These are phyloP conservation scores for Phytophthora cryptogea DNA, from an alignment of 352 stramenopile species.

Conservation along the genomic window DNA sequence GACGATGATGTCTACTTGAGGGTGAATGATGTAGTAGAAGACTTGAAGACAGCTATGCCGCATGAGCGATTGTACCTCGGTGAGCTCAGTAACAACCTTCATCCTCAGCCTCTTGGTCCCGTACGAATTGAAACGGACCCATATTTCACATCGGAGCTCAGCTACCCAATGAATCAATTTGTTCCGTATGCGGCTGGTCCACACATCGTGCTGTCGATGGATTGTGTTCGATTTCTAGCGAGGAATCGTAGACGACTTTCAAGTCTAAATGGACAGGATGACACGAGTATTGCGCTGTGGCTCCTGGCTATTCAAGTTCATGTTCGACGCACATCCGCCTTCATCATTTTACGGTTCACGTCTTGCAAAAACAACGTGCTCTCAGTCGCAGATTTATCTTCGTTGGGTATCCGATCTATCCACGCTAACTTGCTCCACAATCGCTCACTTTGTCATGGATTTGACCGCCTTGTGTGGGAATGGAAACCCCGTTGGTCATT, in stretches of 20 bases:
- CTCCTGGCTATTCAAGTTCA: constrained; percentile 55
- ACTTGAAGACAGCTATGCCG: neutral
- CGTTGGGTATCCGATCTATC: constrained; percentile 10
- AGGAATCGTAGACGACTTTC: constrained; percentile 32
- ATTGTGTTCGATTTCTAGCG: constrained; percentile 47
- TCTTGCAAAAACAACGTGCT: constrained; percentile 5
- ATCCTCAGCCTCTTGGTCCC: neutral
- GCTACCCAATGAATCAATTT: constrained; percentile 31
- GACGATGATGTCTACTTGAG: constrained; percentile 56
- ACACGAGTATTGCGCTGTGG: constrained; percentile 62
- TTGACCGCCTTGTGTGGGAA: neutral
- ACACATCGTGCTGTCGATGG: constrained; percentile 49
- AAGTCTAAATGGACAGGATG: constrained; percentile 46
- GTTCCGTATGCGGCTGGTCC: constrained; percentile 39
- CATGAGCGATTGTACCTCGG: constrained; percentile 19
- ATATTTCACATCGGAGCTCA: constrained; percentile 19
- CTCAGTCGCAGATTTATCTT: constrained; percentile 14
- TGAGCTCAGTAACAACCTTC: constrained; percentile 1
- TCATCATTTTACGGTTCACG: constrained; percentile 1
- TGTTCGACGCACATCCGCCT: constrained; percentile 6
- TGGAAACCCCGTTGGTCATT: neutral
- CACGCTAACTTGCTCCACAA: constrained; percentile 9
- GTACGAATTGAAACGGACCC: neutral
- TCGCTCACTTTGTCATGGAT: constrained; percentile 5
- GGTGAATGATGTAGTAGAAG: constrained; percentile 12